Evolutionary conservation across 495 filamentous ascomycete species (phyloP).

Genomic region (Pyronema domesticum): DNA sequence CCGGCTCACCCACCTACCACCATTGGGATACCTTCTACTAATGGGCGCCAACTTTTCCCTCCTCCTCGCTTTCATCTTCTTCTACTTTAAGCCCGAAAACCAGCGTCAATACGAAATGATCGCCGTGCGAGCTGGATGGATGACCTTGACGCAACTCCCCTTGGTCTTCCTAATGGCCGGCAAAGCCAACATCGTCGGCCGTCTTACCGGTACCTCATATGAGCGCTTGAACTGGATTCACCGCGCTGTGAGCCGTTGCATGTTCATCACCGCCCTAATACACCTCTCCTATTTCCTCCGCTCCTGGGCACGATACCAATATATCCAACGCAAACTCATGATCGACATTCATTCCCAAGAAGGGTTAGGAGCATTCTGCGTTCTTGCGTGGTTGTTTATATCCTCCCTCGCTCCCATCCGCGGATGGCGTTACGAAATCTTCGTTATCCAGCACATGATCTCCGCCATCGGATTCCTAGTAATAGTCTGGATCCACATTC

Average conservation of each 20-base stretch:
- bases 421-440: conserved; percentile 55
- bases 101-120: conserved; percentile 46
- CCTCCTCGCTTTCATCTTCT: conserved; percentile 33
- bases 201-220: conserved; percentile 48
- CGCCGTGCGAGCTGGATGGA: conserved; percentile 57
- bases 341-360: conserved; percentile 47
- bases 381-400: conserved; percentile 54
- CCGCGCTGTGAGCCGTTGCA: conserved; percentile 56
- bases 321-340: conserved; percentile 41
- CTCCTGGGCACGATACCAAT: conserved; percentile 48
- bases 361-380: conserved; percentile 55
- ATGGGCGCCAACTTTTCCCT: conserved; percentile 41
- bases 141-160: conserved; percentile 67
- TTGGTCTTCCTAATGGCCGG: conserved; percentile 61
- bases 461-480: conserved; percentile 50
- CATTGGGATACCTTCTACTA: conserved; percentile 37
- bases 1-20: conserved; percentile 34
- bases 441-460: conserved; percentile 62
- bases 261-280: conserved; percentile 56
- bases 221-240: conserved; percentile 74
- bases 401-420: conserved; percentile 52
- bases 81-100: conserved; percentile 24
- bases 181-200: conserved; percentile 58
- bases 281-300: conserved; percentile 58
- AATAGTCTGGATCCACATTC: conserved; percentile 48